phyloP scores from a whole-genome alignment of 2,329 filamentous ascomycete genomes.

The Tolypocladium ophioglossoides region DNA sequence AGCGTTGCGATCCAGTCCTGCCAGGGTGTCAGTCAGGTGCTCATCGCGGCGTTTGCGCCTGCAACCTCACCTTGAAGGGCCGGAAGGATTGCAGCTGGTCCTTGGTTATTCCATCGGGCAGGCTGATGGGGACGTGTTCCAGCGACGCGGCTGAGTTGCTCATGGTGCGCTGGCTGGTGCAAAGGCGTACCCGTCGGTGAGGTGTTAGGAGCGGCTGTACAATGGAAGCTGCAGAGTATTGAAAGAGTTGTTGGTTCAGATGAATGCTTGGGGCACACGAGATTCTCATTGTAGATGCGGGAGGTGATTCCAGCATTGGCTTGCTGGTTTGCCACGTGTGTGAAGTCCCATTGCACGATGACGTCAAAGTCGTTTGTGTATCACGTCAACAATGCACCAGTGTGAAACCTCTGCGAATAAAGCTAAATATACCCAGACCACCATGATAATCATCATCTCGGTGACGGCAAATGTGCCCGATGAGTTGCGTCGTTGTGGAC shows the following conservation, averaged over 20 bases:
- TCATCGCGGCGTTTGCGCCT: not conserved
- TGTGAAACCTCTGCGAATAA: no score
- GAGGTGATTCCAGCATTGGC: not conserved
- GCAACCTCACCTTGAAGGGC: conserved; percentile 31
- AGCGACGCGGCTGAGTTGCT: not conserved
- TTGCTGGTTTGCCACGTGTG: no score
- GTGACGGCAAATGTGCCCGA: no score
- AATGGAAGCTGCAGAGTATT: not conserved
- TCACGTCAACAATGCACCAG: no score
- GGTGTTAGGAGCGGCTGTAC: no score
- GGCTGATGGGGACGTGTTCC: conserved; percentile 24
- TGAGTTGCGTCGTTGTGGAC: no score
- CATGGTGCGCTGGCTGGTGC: not conserved
- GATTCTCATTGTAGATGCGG: not conserved
- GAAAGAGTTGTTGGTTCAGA: not conserved
- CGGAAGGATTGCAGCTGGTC: conserved; percentile 31
- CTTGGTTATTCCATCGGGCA: conserved; percentile 29
- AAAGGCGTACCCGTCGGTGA: not conserved
- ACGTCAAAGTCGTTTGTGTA: no score
- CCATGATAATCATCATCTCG: no score
- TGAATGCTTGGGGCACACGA: not conserved
- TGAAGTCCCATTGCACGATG: no score
- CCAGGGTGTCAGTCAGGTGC: conserved; percentile 1
- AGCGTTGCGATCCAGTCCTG: conserved; percentile 41
- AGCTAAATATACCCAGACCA: no score